Evolutionary conservation across 2,329 filamentous ascomycete species (phyloP).

Genomic region (Alternaria rosae): DNA sequence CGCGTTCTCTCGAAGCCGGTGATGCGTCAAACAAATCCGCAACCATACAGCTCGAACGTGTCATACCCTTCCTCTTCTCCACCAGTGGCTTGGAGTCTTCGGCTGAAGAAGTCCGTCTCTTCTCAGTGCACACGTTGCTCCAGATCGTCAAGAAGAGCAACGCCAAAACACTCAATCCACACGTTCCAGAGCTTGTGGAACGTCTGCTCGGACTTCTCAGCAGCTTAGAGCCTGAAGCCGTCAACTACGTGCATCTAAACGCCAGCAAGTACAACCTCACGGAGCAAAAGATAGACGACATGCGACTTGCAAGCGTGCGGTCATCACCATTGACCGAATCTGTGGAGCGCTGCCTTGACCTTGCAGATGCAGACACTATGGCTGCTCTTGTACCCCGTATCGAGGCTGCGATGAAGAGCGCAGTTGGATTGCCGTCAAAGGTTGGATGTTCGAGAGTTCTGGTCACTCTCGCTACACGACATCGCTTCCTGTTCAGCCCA

Average conservation of each 20-base stretch:
- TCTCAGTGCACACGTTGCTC: conserved; percentile 80
- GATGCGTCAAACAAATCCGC: conserved; percentile 71
- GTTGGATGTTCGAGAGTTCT: conserved; percentile 88
- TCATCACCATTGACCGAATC: conserved; percentile 91
- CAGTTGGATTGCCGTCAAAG: conserved; percentile 91
- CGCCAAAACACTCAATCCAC: conserved; percentile 78
- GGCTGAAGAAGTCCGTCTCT: conserved; percentile 84
- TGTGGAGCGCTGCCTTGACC: conserved; percentile 86
- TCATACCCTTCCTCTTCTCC: conserved; percentile 89
- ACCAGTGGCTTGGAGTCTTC: conserved; percentile 88
- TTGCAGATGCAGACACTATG: conserved; percentile 82
- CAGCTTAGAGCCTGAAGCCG: conserved; percentile 83
- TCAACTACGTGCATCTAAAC: conserved; percentile 93
- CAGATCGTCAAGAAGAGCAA: conserved; percentile 87
- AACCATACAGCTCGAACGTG: conserved; percentile 80
- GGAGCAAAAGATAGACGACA: conserved; percentile 87
- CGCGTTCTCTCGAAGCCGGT: conserved; percentile 83
- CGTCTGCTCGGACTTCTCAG: conserved; percentile 83
- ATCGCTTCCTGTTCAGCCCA: conserved; percentile 75
- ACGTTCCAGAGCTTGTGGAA: conserved; percentile 81
- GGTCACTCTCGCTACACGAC: conserved; percentile 82
- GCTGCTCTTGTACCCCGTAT: conserved; percentile 73
- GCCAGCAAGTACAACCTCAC: conserved; percentile 84
- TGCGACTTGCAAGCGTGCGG: conserved; percentile 81
- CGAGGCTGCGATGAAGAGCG: conserved; percentile 80